These are phyloP conservation scores for Aspergillus awamori DNA, from an alignment of 2,329 filamentous ascomycete species.

Conservation along the genomic window DNA sequence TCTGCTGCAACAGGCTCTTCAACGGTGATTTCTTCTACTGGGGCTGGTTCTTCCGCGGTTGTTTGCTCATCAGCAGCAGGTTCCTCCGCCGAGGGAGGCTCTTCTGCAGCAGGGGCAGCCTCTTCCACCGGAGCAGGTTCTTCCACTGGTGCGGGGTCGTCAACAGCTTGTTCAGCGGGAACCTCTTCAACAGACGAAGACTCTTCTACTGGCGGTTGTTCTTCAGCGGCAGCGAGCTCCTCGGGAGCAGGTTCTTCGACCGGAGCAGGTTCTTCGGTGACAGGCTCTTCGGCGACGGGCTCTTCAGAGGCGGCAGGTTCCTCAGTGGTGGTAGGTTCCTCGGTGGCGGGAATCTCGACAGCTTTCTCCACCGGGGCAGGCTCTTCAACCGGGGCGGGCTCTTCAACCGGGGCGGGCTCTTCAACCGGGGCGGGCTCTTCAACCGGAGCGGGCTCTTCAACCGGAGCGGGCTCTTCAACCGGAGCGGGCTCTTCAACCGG, in stretches of 20 bases:
- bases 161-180: too few species aligned
- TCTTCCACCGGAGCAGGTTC: conserved; percentile 15
- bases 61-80: background rate
- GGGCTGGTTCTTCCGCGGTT: conserved; percentile 3
- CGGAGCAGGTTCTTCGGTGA: background rate
- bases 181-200: too few species aligned
- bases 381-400: conserved; percentile 20
- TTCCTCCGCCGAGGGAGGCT: conserved; percentile 7
- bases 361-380: background rate
- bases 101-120: background rate
- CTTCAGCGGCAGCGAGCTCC: conserved; percentile 16
- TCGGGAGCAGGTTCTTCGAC: conserved; percentile 22
- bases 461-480: conserved; percentile 20
- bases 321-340: background rate
- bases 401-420: conserved; percentile 17
- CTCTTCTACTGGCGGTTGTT: too few species aligned
- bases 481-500: conserved; percentile 19
- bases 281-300: background rate
- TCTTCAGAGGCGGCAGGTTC: background rate
- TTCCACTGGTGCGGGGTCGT: background rate
- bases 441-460: conserved; percentile 11
- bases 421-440: conserved; percentile 22
- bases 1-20: conserved; percentile 16
- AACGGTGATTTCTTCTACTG: background rate
- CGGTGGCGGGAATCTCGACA: background rate